Percentiles rank a stretch among this genome's conserved stretches.
Conservation (phyloP, 495 filamentous ascomycete species). For the Neurospora sp. region DNA sequence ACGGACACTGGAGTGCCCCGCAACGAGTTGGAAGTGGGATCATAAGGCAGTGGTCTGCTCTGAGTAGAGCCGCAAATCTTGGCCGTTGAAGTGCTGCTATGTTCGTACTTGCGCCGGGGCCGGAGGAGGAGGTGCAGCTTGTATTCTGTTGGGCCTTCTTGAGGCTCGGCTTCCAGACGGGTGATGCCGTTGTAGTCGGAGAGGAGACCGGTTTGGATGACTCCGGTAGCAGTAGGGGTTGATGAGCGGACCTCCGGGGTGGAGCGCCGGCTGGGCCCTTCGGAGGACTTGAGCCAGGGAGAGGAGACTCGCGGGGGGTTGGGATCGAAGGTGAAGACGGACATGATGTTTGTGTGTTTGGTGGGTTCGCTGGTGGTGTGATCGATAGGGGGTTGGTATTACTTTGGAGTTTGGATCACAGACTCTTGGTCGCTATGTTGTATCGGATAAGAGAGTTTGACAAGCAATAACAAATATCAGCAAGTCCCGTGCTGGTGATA, state of each 20-base stretch:
- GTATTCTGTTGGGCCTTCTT: conserved; percentile 91
- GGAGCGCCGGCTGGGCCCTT: conserved; percentile 22
- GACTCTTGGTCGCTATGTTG: background rate
- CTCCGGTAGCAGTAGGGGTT: conserved; percentile 14
- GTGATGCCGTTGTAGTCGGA: conserved; percentile 57
- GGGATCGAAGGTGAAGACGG: conserved; percentile 89
- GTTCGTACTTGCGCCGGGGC: conserved; percentile 61
- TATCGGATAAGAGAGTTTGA: background rate
- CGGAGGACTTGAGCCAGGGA: conserved; percentile 60
- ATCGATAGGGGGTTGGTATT: background rate
- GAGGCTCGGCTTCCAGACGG: conserved; percentile 79
- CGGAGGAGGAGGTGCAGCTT: conserved; percentile 88
- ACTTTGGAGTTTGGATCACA: background rate
- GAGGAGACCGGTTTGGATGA: conserved; percentile 39
- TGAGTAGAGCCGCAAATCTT: conserved; percentile 44
- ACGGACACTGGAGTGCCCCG: conserved; percentile 8
- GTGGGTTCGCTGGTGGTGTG: background rate
- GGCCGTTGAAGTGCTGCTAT: conserved; percentile 34
- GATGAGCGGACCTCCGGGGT: conserved; percentile 17
- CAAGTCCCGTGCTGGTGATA: background rate
- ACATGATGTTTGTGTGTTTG: conserved; percentile 45
- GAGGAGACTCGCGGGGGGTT: conserved; percentile 80
- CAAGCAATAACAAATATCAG: background rate
- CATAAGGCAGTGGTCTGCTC: conserved; percentile 47
- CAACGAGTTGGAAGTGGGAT: conserved; percentile 34